phyloP scores from a whole-genome alignment of 768 basidiomycete species.

The Kwoniella mangroviensis region DNA sequence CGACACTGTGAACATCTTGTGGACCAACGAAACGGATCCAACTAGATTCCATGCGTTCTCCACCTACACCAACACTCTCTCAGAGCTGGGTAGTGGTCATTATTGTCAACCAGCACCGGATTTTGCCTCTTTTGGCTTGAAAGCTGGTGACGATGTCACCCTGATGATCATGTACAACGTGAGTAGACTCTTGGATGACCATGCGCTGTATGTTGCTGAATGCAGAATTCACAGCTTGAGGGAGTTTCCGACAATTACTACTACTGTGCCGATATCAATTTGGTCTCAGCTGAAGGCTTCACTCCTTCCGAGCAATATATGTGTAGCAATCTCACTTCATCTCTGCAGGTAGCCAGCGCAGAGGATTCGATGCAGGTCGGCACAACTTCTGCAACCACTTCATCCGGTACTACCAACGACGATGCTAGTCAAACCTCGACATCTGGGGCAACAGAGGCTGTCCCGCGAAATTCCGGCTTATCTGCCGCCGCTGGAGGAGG shows the following conservation, averaged over 20 bases:
- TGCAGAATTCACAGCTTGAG: slow-evolving; percentile 22
- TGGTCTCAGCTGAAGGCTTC: slow-evolving; percentile 27
- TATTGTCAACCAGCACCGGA: slow-evolving; percentile 42
- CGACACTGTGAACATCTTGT: slow-evolving; percentile 35
- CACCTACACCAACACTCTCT: slow-evolving; percentile 30
- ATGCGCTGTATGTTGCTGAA: not conserved
- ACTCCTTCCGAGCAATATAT: slow-evolving; percentile 27
- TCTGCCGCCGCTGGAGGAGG: slow-evolving; percentile 50
- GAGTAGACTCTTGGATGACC: not conserved
- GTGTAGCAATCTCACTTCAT: slow-evolving; percentile 40
- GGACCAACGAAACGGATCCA: slow-evolving; percentile 28
- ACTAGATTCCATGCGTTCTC: slow-evolving; percentile 35
- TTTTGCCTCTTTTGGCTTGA: slow-evolving; percentile 32
- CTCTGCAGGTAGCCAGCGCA: slow-evolving; percentile 26
- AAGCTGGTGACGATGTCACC: slow-evolving; percentile 34
- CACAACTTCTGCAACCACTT: not conserved
- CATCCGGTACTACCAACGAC: slow-evolving; percentile 5
- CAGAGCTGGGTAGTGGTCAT: slow-evolving; percentile 31
- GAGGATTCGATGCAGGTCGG: slow-evolving; percentile 25
- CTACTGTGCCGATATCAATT: slow-evolving; percentile 44
- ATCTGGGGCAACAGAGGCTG: not conserved
- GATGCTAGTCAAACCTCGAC: not conserved
- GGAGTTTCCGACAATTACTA: slow-evolving; percentile 24
- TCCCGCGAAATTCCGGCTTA: slow-evolving; percentile 12
- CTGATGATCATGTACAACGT: slow-evolving; percentile 38